Conservation (phyloP, 352 stramenopile genomes). For the Sclerospora graminicola region DNA sequence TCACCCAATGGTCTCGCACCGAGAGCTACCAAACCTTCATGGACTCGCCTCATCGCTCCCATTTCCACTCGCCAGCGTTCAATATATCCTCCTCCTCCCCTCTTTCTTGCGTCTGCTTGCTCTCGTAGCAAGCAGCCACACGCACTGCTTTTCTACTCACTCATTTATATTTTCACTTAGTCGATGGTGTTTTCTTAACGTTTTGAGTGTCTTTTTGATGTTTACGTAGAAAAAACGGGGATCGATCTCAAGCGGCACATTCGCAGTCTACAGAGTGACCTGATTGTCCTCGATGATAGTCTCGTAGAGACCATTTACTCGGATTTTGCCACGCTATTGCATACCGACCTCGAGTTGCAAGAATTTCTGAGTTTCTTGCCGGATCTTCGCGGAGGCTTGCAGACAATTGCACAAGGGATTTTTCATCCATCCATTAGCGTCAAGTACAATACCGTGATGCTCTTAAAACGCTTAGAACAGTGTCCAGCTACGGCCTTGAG, state of each 20-base stretch:
- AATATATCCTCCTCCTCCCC: slow-evolving; percentile 71
- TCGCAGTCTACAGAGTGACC: slow-evolving; percentile 63
- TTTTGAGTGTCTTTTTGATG: slow-evolving; percentile 11
- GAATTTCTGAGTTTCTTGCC: slow-evolving; percentile 81
- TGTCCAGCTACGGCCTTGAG: slow-evolving; percentile 63
- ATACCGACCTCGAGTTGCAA: slow-evolving; percentile 66
- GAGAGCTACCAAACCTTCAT: slow-evolving; percentile 81
- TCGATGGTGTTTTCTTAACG: no score
- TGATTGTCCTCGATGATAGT: slow-evolving; percentile 60
- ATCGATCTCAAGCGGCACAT: slow-evolving; percentile 78
- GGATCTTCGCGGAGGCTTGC: slow-evolving; percentile 60
- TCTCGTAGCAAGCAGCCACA: slow-evolving; percentile 25
- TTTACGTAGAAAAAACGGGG: slow-evolving; percentile 68
- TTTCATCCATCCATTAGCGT: slow-evolving; percentile 82
- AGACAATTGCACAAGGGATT: slow-evolving; percentile 76
- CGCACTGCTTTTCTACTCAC: no score
- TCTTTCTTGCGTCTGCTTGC: slow-evolving; percentile 25
- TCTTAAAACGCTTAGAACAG: slow-evolving; percentile 79
- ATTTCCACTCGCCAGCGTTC: slow-evolving; percentile 58
- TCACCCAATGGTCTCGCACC: slow-evolving; percentile 79
- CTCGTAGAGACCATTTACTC: slow-evolving; percentile 77
- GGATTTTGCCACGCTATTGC: slow-evolving; percentile 66
- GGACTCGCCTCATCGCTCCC: slow-evolving; percentile 33
- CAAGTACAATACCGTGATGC: slow-evolving; percentile 82
- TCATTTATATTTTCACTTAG: no score